These are phyloP conservation scores for Solanum chacoense DNA, from an alignment of 305 asterid species.

Conservation along the genomic window DNA sequence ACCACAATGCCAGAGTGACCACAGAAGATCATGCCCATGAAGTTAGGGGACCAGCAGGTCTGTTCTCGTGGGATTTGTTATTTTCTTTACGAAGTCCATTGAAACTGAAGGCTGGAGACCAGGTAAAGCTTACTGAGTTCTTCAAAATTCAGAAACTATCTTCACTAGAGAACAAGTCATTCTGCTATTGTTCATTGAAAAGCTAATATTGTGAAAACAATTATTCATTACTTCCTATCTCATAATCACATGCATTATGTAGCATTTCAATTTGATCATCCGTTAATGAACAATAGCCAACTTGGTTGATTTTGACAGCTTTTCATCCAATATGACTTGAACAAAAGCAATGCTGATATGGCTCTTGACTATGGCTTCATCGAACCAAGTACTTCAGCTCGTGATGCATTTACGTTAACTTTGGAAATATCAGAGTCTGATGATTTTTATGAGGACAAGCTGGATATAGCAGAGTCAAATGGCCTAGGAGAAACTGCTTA, in stretches of 20 bases:
- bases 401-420: conserved; percentile 77
- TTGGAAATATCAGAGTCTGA: conserved; percentile 78
- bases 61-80: conserved; percentile 82
- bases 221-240: neutral
- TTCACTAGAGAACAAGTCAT: neutral
- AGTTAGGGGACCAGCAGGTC: conserved; percentile 84
- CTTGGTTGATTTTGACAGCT: conserved; percentile 38
- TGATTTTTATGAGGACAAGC: conserved; percentile 56
- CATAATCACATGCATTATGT: neutral
- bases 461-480: conserved; percentile 77
- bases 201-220: neutral
- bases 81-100: conserved; percentile 70
- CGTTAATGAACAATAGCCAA: neutral
- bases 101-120: conserved; percentile 75
- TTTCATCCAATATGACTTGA: conserved; percentile 68
- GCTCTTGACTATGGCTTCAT: conserved; percentile 92
- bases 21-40: conserved; percentile 89
- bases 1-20: conserved; percentile 69
- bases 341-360: conserved; percentile 97
- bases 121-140: conserved; percentile 31
- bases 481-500: conserved; percentile 61
- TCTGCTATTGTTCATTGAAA: neutral
- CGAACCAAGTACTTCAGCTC: conserved; percentile 36
- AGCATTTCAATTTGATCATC: neutral
- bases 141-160: neutral